Percentiles rank a stretch among this genome's conserved stretches.
These are phyloP conservation scores for Lenwebbia sp. DNA, from an alignment of 345 rosid species.

Conservation along the genomic window DNA sequence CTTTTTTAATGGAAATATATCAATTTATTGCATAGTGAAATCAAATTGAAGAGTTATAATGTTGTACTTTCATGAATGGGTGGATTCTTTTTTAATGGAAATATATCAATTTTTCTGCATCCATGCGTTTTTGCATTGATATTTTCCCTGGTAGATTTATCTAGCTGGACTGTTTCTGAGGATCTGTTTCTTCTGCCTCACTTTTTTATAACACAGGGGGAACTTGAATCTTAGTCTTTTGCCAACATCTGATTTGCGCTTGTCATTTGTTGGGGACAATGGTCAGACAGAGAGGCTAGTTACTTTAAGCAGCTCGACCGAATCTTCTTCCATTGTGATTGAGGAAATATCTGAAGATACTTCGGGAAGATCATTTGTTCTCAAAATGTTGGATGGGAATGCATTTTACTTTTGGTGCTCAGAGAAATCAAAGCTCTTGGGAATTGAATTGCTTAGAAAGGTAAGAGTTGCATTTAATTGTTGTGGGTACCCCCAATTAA, in stretches of 20 bases:
- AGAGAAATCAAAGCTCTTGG: constrained; percentile 82
- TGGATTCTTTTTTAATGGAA: neutral
- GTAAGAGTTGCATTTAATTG: constrained; percentile 15
- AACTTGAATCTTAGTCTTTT: constrained; percentile 60
- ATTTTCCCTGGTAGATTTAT: neutral
- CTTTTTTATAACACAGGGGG: constrained; percentile 44
- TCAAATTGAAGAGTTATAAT: neutral
- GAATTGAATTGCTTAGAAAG: constrained; percentile 77
- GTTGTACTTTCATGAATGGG: neutral
- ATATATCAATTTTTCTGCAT: neutral
- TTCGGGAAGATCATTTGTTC: constrained; percentile 78
- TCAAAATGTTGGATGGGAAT: constrained; percentile 44
- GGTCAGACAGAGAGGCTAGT: constrained; percentile 60
- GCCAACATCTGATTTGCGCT: constrained; percentile 82
- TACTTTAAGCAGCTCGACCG: constrained; percentile 39
- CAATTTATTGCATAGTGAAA: neutral
- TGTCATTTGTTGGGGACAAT: constrained; percentile 76
- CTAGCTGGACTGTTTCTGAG: neutral
- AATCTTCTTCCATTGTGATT: constrained; percentile 36
- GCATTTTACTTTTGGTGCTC: constrained; percentile 85
- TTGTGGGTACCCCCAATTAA: neutral
- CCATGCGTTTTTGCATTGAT: neutral
- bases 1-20: neutral
- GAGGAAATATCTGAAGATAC: constrained; percentile 59
- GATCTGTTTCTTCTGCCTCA: neutral